Evolutionary conservation across 257 asterid genomes (phyloP).

Genomic region (Hygrophila difformis): DNA sequence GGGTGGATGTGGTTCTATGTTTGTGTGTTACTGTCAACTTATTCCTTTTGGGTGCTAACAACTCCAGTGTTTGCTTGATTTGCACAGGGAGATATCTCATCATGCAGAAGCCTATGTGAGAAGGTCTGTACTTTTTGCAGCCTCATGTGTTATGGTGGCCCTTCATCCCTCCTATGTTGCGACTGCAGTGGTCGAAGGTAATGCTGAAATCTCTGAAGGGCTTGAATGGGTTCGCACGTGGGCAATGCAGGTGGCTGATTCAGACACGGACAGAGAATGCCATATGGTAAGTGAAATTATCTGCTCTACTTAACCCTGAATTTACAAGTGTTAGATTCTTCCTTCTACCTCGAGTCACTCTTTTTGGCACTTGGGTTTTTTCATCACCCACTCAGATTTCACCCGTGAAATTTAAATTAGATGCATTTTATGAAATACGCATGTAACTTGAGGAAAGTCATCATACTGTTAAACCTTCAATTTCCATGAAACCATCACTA

Average conservation of each 20-base stretch:
- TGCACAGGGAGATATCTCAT: constrained; percentile 60
- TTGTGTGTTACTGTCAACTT: too few relatives aligned
- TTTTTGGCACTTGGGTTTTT: too few relatives aligned
- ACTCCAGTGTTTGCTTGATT: neutral
- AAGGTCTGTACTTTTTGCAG: constrained; percentile 84
- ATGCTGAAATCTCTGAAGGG: constrained; percentile 57
- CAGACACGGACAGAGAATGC: constrained; percentile 87
- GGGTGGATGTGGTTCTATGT: neutral
- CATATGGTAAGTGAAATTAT: constrained; percentile 42
- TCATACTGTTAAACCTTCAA: too few relatives aligned
- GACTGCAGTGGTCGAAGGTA: constrained; percentile 38
- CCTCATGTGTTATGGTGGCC: constrained; percentile 25
- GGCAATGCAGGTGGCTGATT: constrained; percentile 74
- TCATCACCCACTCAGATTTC: too few relatives aligned
- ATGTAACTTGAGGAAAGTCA: too few relatives aligned
- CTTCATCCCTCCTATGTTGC: neutral
- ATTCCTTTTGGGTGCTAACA: too few relatives aligned
- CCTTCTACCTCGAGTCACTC: too few relatives aligned
- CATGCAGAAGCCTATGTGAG: constrained; percentile 88
- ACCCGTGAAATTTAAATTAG: too few relatives aligned
- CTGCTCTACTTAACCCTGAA: neutral
- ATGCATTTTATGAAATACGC: too few relatives aligned
- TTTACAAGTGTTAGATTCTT: too few relatives aligned
- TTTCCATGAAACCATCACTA: too few relatives aligned
- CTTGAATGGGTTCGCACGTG: constrained; percentile 84